Conservation (phyloP, 83 land plant genomes). For the Picea mariana region DNA sequence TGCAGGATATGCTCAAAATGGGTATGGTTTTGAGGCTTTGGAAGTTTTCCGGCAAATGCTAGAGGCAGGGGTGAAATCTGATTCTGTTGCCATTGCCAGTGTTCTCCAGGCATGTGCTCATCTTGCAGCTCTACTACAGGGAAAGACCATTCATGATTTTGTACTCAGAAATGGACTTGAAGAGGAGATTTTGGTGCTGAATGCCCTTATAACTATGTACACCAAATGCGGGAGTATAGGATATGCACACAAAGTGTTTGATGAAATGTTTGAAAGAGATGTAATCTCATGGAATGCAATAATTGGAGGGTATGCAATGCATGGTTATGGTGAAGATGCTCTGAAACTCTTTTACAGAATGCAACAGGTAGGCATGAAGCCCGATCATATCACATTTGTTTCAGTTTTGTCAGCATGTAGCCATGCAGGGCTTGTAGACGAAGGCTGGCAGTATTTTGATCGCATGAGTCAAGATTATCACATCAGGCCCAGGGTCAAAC, state of each 20-base stretch:
- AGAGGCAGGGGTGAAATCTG: slow-evolving; percentile 22
- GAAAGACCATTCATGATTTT: slow-evolving; percentile 39
- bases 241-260: slow-evolving; percentile 18
- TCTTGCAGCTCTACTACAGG: slow-evolving; percentile 13
- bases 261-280: too few species aligned
- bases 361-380: background rate
- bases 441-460: background rate
- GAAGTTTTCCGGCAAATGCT: slow-evolving; percentile 32
- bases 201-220: slow-evolving; percentile 39
- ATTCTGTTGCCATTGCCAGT: slow-evolving; percentile 36
- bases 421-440: background rate
- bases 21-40: slow-evolving; percentile 30
- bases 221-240: slow-evolving; percentile 20
- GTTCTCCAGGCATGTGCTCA: slow-evolving; percentile 35
- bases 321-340: slow-evolving; percentile 14
- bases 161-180: slow-evolving; percentile 39
- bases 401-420: background rate
- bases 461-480: background rate
- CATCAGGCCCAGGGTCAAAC: background rate
- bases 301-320: slow-evolving; percentile 38
- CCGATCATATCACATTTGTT: too few species aligned
- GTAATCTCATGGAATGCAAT: slow-evolving; percentile 47
- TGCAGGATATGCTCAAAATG: too few species aligned
- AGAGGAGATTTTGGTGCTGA: slow-evolving; percentile 26
- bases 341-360: background rate